Base-by-base conservation (phyloP, 2,329 filamentous ascomycete species). In the Epichloe coenophiala region DNA sequence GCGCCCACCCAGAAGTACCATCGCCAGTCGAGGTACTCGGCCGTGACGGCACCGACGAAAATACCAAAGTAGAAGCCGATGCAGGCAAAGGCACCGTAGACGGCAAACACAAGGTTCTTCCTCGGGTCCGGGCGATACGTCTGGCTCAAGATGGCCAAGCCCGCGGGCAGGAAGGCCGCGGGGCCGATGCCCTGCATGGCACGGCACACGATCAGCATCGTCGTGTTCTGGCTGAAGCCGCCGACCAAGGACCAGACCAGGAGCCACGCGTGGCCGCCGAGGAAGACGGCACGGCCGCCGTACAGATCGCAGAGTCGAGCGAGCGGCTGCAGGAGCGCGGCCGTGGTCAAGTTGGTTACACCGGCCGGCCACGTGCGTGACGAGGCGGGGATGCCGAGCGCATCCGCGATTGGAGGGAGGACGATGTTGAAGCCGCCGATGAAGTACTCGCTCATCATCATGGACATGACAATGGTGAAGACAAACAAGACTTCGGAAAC, bases 341-440 rank as follows among this genome's bases (percentile, higher is more conserved):
- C 76, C 0, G 76, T 70, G 0, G 75, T 70, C 55, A 83, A 60
- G 11, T 84, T 83, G 41, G 81, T 77, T 43, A 81, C 74, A 58
- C 69, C 81, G 63, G 68, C 80, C 57, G 68, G 85, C 86, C 79
- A 88, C 65, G 70, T 87, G 65, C 61, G 76, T 57, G 60, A 80
- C 41, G 61, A 73, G 60, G 65, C 72, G 0, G 85, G 78, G 40
- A 93, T 88, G 39, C 78, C 50, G 4, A 93, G 72, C 1, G 78
- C 73, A 11, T 65, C 61, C 11, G 79, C 71, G 3, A 93, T 64
- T 0, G 78, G 78, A 1, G 87, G 86, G 0, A 90, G 65, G 27
- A 91, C 77, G 56, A 86, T 83, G 53, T 76, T 77, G 63, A 90
- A 93, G 35, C 88, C 88, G 45, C 82, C 85, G 47, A 91, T 77